A percentile compares a stretch with the other conserved stretches of the same genome.
Conservation (phyloP, 1,139 yeast genomes). For the Geotrichum klebahnii region DNA sequence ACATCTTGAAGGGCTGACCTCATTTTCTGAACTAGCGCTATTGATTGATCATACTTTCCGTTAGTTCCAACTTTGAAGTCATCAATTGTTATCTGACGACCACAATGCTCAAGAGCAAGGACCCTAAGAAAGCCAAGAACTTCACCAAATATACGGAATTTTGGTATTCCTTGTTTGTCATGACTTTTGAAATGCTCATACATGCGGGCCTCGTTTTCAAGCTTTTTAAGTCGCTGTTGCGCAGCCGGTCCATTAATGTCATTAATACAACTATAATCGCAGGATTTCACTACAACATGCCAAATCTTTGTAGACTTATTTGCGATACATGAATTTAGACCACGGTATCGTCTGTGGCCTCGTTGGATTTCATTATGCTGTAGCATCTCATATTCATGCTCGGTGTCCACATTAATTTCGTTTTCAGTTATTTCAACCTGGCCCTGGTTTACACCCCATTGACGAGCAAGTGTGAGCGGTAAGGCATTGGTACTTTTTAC, state of each 20-base stretch:
- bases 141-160: conserved; percentile 29
- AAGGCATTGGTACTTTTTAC: conserved; percentile 1
- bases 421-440: conserved; percentile 17
- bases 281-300: conserved; percentile 23
- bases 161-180: conserved; percentile 25
- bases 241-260: background rate
- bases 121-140: conserved; percentile 28
- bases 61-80: conserved; percentile 20
- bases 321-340: conserved; percentile 10
- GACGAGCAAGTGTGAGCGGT: background rate
- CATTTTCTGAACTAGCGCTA: conserved; percentile 24
- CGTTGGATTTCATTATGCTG: conserved; percentile 19
- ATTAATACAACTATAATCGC: conserved; percentile 20
- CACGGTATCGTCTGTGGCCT: conserved; percentile 14
- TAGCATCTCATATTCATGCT: conserved; percentile 17
- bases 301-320: conserved; percentile 11
- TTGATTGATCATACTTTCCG: conserved; percentile 7
- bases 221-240: conserved; percentile 8
- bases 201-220: conserved; percentile 31
- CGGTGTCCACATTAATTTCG: conserved; percentile 17
- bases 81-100: conserved; percentile 25
- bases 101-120: conserved; percentile 30
- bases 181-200: conserved; percentile 29
- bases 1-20: conserved; percentile 26
- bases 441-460: conserved; percentile 21